Base-by-base conservation (phyloP, 176 grass and related monocot genomes). In the Coix lacrymajobi region DNA sequence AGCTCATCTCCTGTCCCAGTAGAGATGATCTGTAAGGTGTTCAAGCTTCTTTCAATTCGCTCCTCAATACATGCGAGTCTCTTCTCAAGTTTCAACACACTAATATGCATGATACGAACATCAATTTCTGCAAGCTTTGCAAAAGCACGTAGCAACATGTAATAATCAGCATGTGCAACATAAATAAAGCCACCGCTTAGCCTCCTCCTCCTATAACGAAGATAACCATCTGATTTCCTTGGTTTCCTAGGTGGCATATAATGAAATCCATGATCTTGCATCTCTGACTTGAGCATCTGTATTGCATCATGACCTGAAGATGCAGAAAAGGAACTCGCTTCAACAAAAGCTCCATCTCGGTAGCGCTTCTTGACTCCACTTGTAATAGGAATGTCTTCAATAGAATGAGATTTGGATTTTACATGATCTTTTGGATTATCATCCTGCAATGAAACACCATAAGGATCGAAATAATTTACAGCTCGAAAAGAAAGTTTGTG, bases 101-200 rank as follows among this genome's bases (percentile, higher is more conserved):
- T 75, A 14, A 29, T 60, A 85, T 98, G 92, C 92, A 98, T 83
- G 66, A 98, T 58, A 44, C 81, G 81, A 82, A 93, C 69, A 70
- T 98, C 81, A 83, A 91, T 76, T 81, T 90, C 82, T 63, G 86
- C 92, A 71, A 94, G 74, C 84, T 91, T 92, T 86, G 95, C 84
- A 75, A 92, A 98, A 70, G 82, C 32, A 57, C 86, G 88, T 76
- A 98, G 57, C 71, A 98, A 62, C 41, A 98, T 91, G 79, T 94
- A 98, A 79, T 93, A 98, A 89, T 98, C 95, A 83, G 90, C 88
- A 89, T 97, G 92, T 60, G 78, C 88, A 56, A 77, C 90, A 85
- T 83, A 91, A 73, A 88, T 64, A 67, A 89, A 85, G 68, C 80
- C 87, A 41, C 88, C 85, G 2, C 36, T 51, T 71, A 74, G 7